phyloP scores from a whole-genome alignment of 2,329 filamentous ascomycete genomes.

The Ceratocystis huliohia region DNA sequence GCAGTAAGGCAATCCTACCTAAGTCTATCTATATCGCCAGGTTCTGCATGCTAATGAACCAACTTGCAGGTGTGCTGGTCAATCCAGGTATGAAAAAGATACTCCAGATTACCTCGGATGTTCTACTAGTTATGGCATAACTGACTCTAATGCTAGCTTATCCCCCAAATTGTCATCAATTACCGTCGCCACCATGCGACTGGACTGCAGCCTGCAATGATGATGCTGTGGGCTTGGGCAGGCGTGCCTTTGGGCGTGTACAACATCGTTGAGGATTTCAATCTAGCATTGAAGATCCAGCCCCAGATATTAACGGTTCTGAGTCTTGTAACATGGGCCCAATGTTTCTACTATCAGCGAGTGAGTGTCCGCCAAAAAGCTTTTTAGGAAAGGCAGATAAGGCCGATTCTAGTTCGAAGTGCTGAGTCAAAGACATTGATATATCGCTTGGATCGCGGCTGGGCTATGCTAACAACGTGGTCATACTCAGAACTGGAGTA shows the following conservation, averaged over 20 bases:
- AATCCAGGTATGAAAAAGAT: slow-evolving; percentile 36
- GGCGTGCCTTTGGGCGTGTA: slow-evolving; percentile 51
- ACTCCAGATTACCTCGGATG: neutral
- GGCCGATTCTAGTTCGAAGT: neutral
- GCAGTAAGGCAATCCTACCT: slow-evolving; percentile 32
- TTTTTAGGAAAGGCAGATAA: neutral
- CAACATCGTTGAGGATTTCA: slow-evolving; percentile 34
- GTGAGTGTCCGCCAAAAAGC: slow-evolving; percentile 24
- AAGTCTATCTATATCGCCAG: neutral
- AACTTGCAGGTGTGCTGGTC: slow-evolving; percentile 45
- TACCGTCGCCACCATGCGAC: slow-evolving; percentile 52
- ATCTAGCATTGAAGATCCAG: slow-evolving; percentile 33
- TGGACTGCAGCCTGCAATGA: slow-evolving; percentile 56
- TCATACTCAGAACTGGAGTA: slow-evolving; percentile 37
- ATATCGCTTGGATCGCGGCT: too few relatives aligned
- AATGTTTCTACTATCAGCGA: slow-evolving; percentile 34
- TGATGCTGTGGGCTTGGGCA: slow-evolving; percentile 57
- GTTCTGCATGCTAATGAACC: neutral
- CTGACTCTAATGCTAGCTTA: slow-evolving; percentile 34
- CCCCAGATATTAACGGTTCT: slow-evolving; percentile 34
- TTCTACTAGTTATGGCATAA: neutral
- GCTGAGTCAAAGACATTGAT: neutral
- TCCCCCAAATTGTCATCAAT: slow-evolving; percentile 59
- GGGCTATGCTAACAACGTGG: neutral
- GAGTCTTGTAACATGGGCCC: slow-evolving; percentile 34